These are phyloP conservation scores for Diaporthe amygdali DNA, from an alignment of 2,329 filamentous ascomycete genomes.

Conservation along the genomic window DNA sequence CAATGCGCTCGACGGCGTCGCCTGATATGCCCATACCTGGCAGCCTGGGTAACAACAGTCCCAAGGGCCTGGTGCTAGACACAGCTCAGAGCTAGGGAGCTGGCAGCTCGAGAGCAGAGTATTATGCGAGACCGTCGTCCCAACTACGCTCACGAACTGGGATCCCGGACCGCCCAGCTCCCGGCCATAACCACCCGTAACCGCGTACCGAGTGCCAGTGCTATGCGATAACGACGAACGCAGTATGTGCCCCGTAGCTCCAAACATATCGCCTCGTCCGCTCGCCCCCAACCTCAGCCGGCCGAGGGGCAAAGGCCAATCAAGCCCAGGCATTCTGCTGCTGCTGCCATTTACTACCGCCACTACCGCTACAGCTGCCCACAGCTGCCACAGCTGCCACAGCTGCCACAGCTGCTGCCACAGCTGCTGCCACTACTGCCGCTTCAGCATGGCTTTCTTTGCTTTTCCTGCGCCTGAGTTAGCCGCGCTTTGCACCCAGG, in stretches of 20 bases:
- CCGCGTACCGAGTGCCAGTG: not conserved
- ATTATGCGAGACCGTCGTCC: constrained; percentile 7
- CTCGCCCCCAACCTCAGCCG: not conserved
- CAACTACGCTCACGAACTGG: not conserved
- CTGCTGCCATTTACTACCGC: not conserved
- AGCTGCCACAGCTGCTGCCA: not conserved
- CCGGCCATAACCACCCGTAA: not conserved
- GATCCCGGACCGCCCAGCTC: constrained; percentile 7
- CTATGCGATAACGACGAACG: constrained; percentile 2
- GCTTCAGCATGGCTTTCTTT: not conserved
- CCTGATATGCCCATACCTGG: not conserved
- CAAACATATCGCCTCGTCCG: not conserved
- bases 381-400: not conserved
- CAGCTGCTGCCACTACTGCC: not conserved
- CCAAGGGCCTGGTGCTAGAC: not conserved
- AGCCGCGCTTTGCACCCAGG: constrained; percentile 5
- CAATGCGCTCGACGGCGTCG: not conserved
- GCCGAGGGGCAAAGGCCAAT: not conserved
- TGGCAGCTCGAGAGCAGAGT: not conserved
- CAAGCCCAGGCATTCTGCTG: not conserved
- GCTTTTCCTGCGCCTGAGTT: not conserved
- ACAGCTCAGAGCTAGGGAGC: not conserved
- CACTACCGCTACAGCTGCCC: not conserved
- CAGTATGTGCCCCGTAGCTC: constrained; percentile 15
- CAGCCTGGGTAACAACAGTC: not conserved